These are phyloP conservation scores for Kuraishia ogatae DNA, from an alignment of 805 yeast genomes.

Conservation along the genomic window DNA sequence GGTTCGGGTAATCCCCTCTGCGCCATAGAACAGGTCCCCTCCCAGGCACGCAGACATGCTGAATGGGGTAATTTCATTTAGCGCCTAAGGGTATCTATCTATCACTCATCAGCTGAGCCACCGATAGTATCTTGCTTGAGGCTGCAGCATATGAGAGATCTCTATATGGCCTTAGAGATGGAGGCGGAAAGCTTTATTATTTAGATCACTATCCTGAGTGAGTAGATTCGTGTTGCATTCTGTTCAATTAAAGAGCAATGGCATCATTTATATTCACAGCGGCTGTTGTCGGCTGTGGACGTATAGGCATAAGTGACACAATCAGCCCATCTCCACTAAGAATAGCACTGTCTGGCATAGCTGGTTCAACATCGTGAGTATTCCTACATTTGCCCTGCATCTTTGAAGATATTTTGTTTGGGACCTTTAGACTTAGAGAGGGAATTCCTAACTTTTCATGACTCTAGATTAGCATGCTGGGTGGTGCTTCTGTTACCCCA, in stretches of 20 bases:
- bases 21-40: not conserved
- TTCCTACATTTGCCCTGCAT: too few species aligned
- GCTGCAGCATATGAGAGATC: not conserved
- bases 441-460: too few species aligned
- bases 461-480: constrained; percentile 61
- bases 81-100: not conserved
- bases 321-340: constrained; percentile 23
- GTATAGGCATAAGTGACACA: not conserved
- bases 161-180: not conserved
- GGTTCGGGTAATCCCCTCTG: not conserved
- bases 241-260: not conserved
- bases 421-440: too few species aligned
- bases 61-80: not conserved
- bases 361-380: constrained; percentile 56
- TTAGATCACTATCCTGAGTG: too few species aligned
- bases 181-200: too few species aligned
- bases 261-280: not conserved
- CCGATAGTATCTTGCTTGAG: not conserved
- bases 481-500: constrained; percentile 70
- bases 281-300: not conserved
- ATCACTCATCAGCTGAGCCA: not conserved
- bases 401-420: not conserved
- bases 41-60: not conserved
- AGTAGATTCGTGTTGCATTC: not conserved
- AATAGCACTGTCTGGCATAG: constrained; percentile 45